Evolutionary conservation across 139 green algal species (phyloP), one percentile per base, ranked within the genome.

Genomic region (Nannochloris sp.): DNA sequence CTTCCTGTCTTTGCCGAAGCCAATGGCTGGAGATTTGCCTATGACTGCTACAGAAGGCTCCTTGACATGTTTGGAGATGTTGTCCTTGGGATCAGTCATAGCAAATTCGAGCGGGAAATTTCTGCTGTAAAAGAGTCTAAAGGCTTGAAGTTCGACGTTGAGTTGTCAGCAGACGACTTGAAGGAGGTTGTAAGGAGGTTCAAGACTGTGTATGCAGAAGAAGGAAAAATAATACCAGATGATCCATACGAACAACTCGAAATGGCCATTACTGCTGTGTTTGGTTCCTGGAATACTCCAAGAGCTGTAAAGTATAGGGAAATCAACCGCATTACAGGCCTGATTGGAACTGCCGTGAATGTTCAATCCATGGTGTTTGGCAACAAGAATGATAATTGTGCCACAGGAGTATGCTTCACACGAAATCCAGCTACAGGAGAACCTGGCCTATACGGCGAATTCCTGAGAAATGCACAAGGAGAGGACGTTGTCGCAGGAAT

Each of bases 361-460:
- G 75, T 95, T 25, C 86, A 95, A 71, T 69, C 83, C 64, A 95
- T 95, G 88, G 87, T 95, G 67, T 95, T 85, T 59, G 88, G 88
- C 27, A 95, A 95, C 79, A 70, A 84, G 24, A 79, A 77, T 29
- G 76, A 85, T 63, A 84, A 75, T 64, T 80, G 55, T 9, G 88
- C 84, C 58, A 94, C 88, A 1, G 88, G 86, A 37, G 88, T 95
- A 55, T 85, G 79, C 71, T 95, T 95, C 76, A 95, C 88, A 3
- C 83, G 88, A 60, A 88, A 88, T 71, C 87, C 83, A 25, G 72
- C 76, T 69, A 92, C 67, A 15, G 87, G 87, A 24, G 72, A 73
- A 23, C 80, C 80, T 48, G 67, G 80, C 55, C 76, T 95, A 31
- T 95, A 89, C 61, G 88, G 88, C 5, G 88, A 95, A 78, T 95